Conservation (phyloP, 805 yeast genomes). For the Myxozyma neglecta region DNA sequence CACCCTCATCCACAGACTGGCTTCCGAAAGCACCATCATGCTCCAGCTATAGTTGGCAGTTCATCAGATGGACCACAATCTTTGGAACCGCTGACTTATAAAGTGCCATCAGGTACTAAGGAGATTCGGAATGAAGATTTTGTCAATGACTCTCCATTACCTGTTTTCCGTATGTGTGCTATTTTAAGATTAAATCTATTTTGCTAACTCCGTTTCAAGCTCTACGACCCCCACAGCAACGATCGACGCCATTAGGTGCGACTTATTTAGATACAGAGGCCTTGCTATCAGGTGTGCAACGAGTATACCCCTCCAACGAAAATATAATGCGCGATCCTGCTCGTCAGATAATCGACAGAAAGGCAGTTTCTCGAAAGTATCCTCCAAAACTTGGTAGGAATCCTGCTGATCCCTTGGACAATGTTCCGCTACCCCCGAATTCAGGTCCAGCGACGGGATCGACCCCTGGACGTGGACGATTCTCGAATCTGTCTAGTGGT, state of each 20-base stretch:
- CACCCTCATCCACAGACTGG: not conserved
- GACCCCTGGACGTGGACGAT: conserved; percentile 21
- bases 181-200: not conserved
- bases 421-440: conserved; percentile 17
- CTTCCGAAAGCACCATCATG: not conserved
- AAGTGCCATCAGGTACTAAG: conserved; percentile 28
- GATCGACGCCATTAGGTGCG: conserved; percentile 29
- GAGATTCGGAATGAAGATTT: conserved; percentile 28
- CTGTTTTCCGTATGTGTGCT: conserved; percentile 26
- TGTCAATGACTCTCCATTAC: conserved; percentile 25
- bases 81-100: conserved; percentile 32
- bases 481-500: not conserved
- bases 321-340: conserved; percentile 23
- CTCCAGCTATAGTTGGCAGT: conserved; percentile 9
- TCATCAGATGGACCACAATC: conserved; percentile 26
- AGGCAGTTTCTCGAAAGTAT: conserved; percentile 1
- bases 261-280: conserved; percentile 33
- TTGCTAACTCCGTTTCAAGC: conserved; percentile 8
- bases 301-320: not conserved
- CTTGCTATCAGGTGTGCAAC: conserved; percentile 32
- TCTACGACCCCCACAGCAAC: conserved; percentile 32
- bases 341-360: conserved; percentile 16
- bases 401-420: conserved; percentile 20
- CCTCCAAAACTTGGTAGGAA: conserved; percentile 10
- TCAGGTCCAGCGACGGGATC: conserved; percentile 13